Percentiles rank a stretch among this genome's conserved stretches.
Conservation (phyloP, 2,329 filamentous ascomycete species). For the Epichloe coenophiala region DNA sequence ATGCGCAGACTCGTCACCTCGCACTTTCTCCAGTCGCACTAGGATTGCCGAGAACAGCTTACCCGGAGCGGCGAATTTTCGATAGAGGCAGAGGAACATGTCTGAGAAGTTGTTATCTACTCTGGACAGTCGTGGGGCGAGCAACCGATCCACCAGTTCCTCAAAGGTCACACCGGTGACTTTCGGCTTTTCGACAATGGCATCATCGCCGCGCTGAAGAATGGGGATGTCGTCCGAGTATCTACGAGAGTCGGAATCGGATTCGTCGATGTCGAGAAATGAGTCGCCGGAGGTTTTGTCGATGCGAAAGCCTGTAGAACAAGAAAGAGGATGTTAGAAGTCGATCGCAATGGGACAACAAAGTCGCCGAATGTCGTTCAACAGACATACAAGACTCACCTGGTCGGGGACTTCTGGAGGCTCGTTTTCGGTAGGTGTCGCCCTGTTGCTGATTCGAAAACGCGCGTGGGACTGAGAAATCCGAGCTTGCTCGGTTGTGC, state of each 20-base stretch:
- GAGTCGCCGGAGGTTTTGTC: constrained; percentile 36
- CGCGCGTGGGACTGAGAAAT: constrained; percentile 47
- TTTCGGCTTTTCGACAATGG: constrained; percentile 36
- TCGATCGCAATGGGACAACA: not conserved
- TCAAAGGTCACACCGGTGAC: constrained; percentile 44
- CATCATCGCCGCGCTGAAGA: constrained; percentile 53
- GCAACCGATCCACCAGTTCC: constrained; percentile 74
- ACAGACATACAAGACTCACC: constrained; percentile 9
- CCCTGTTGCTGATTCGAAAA: constrained; percentile 34
- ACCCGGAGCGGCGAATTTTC: constrained; percentile 77
- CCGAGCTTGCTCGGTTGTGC: constrained; percentile 58
- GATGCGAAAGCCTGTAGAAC: constrained; percentile 34
- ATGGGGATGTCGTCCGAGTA: constrained; percentile 56
- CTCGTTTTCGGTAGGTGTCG: constrained; percentile 18
- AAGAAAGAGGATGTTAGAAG: not conserved
- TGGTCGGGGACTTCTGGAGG: constrained; percentile 20
- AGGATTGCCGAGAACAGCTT: constrained; percentile 69
- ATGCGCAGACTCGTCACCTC: constrained; percentile 50
- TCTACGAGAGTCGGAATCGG: constrained; percentile 50
- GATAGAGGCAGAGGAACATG: constrained; percentile 84
- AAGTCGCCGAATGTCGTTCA: not conserved
- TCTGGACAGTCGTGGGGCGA: constrained; percentile 69
- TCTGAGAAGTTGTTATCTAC: constrained; percentile 80
- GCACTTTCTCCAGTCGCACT: constrained; percentile 57
- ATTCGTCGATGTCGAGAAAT: constrained; percentile 57